Evolutionary conservation across 2,329 filamentous ascomycete genomes (phyloP).

Genomic region (Simplicillium aogashimaense): DNA sequence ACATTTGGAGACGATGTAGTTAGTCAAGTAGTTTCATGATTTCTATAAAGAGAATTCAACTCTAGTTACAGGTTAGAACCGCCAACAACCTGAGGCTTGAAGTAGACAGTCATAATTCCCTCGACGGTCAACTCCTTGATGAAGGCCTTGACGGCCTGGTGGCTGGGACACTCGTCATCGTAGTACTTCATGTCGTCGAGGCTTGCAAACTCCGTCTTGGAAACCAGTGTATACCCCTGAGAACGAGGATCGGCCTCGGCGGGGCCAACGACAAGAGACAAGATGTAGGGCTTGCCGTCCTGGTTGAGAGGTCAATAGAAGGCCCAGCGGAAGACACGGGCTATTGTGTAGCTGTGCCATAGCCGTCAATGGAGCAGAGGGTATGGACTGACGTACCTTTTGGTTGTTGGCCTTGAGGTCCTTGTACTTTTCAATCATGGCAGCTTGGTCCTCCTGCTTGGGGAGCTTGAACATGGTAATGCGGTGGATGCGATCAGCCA

Average conservation of each 20-base stretch:
- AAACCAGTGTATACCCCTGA: slow-evolving; percentile 56
- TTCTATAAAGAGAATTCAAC: neutral
- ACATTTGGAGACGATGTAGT: too few relatives aligned
- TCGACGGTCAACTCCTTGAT: slow-evolving; percentile 21
- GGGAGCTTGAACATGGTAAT: slow-evolving; percentile 46
- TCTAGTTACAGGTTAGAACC: neutral
- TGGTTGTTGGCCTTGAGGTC: slow-evolving; percentile 26
- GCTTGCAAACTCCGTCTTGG: slow-evolving; percentile 52
- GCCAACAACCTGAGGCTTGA: slow-evolving; percentile 21
- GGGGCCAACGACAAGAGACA: slow-evolving; percentile 41
- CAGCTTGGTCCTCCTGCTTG: slow-evolving; percentile 29
- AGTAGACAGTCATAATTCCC: slow-evolving; percentile 30
- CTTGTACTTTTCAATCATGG: slow-evolving; percentile 34
- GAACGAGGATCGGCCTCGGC: slow-evolving; percentile 47
- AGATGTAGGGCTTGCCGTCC: slow-evolving; percentile 64
- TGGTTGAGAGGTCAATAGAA: slow-evolving; percentile 19
- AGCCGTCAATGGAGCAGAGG: neutral
- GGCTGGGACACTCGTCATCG: slow-evolving; percentile 41
- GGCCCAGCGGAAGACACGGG: neutral
- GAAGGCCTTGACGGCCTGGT: slow-evolving; percentile 27
- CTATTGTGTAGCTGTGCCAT: neutral
- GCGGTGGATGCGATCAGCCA: slow-evolving; percentile 34
- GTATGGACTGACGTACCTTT: slow-evolving; percentile 23
- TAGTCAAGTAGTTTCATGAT: too few relatives aligned
- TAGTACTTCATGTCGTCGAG: slow-evolving; percentile 63